Conservation (phyloP, 129 eudicot genomes). For the Tagetes patula region DNA sequence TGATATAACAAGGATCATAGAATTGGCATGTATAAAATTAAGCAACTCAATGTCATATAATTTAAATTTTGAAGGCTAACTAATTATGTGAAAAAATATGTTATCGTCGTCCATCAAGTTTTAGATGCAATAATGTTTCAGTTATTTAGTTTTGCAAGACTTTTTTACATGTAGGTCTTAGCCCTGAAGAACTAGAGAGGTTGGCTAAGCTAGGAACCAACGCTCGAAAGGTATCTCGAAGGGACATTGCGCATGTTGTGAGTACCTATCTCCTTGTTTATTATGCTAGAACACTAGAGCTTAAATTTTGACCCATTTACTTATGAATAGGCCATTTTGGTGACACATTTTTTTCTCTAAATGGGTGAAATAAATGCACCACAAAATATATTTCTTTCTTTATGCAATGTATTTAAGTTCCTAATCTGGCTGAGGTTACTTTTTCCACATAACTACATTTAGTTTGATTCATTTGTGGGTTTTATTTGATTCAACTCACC, state of each 20-base stretch:
- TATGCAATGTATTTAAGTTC: too few relatives aligned
- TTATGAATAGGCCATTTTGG: neutral
- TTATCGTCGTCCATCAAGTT: neutral
- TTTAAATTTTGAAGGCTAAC: conserved; percentile 2
- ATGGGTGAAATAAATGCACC: neutral
- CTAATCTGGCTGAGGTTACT: too few relatives aligned
- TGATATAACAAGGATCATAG: neutral
- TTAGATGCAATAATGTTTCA: conserved; percentile 4
- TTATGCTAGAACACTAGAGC: neutral
- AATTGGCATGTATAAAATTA: too few relatives aligned
- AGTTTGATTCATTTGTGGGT: conserved; percentile 1
- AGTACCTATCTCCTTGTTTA: conserved; percentile 39
- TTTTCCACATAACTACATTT: conserved; percentile 2
- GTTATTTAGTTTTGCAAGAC: neutral
- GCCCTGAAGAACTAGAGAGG: conserved; percentile 69
- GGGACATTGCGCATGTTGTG: conserved; percentile 95
- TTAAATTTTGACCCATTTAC: neutral
- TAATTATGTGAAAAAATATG: neutral
- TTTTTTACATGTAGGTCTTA: conserved; percentile 55
- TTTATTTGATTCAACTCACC: conserved; percentile 6
- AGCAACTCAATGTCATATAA: neutral
- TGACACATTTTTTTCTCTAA: neutral
- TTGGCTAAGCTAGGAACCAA: conserved; percentile 71
- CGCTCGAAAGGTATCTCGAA: conserved; percentile 88
- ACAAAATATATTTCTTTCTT: too few relatives aligned